Evolutionary conservation across 805 yeast species (phyloP).

Genomic region (Suhomyces faveliae): DNA sequence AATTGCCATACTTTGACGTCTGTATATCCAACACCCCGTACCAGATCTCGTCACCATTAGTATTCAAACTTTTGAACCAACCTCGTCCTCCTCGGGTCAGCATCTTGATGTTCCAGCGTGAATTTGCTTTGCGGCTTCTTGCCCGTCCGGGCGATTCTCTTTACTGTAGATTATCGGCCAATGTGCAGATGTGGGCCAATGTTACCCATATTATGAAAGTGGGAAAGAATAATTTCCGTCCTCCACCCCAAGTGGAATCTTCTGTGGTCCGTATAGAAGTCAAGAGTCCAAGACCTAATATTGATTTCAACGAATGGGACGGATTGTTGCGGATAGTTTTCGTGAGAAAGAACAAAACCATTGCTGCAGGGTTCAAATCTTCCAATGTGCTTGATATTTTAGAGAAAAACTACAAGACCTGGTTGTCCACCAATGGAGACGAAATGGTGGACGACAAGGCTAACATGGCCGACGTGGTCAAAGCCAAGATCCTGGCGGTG

Average conservation of each 20-base stretch:
- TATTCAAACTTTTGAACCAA: constrained; percentile 84
- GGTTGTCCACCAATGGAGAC: constrained; percentile 52
- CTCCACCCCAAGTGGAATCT: constrained; percentile 98
- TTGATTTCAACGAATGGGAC: constrained; percentile 96
- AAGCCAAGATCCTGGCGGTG: constrained; percentile 69
- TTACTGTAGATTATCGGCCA: constrained; percentile 91
- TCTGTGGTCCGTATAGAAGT: constrained; percentile 93
- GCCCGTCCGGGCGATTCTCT: constrained; percentile 97
- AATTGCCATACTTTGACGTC: constrained; percentile 89
- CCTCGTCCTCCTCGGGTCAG: constrained; percentile 95
- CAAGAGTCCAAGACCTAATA: constrained; percentile 88
- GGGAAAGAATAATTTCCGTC: constrained; percentile 93
- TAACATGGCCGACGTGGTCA: constrained; percentile 51
- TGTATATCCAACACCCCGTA: constrained; percentile 98
- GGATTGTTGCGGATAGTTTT: constrained; percentile 89
- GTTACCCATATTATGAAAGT: constrained; percentile 98
- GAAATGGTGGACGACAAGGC: constrained; percentile 41
- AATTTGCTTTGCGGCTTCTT: constrained; percentile 86
- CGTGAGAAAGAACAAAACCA: constrained; percentile 89
- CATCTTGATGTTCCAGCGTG: constrained; percentile 96
- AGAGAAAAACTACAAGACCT: constrained; percentile 85
- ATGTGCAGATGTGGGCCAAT: constrained; percentile 99
- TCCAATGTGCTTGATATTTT: constrained; percentile 74
- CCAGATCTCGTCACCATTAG: constrained; percentile 95
- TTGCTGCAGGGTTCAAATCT: constrained; percentile 89